Base-by-base conservation (phyloP, 2,329 filamentous ascomycete species). In the Grosmannia clavigera region DNA sequence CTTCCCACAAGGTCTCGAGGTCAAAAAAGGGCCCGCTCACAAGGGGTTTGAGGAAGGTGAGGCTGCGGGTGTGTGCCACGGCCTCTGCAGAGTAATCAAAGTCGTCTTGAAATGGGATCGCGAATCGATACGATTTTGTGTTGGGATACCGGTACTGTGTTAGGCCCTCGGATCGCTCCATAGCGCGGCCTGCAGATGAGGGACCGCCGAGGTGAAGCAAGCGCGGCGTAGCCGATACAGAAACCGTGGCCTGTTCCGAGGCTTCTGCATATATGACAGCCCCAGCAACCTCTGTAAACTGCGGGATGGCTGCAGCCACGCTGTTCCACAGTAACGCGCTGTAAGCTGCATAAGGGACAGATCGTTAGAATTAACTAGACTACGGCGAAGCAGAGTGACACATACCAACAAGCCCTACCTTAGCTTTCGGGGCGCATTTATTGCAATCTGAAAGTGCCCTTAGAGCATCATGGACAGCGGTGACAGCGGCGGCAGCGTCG, bases 1-100 rank as follows among this genome's bases (percentile, higher is more conserved):
- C 86, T 9, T 90, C 86, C 88, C 88, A 92, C 56, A 91, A 84
- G 1, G 79, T 78, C 68, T 92, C 88, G 10, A 92, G 79, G 64
- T 91, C 85, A 66, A 91, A 90, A 62, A 77, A 80, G 0, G 87
- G 87, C 0, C 87, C 88, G 0, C 74, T 73, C 3, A 87, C 72
- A 1, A 79, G 72, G 5, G 78, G 77, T 66, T 89, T 90, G 9
- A 91, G 67, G 64, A 88, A 88, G 0, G 76, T 72, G 2, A 90
- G 71, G 59, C 76, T 84, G 1, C 87, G 78, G 0, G 86, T 87
- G 67, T 91, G 87, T 0, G 84, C 78, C 0, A 89, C 74, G 0
- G 79, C 75, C 38, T 84, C 85, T 0, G 78, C 57, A 12, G 16
- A 61, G 50, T 62, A 62, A 25, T 63, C 33, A 48, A 64, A 61